phyloP scores from a whole-genome alignment of 192 early-diverging fungal species.

The Mortierella claussenii region DNA sequence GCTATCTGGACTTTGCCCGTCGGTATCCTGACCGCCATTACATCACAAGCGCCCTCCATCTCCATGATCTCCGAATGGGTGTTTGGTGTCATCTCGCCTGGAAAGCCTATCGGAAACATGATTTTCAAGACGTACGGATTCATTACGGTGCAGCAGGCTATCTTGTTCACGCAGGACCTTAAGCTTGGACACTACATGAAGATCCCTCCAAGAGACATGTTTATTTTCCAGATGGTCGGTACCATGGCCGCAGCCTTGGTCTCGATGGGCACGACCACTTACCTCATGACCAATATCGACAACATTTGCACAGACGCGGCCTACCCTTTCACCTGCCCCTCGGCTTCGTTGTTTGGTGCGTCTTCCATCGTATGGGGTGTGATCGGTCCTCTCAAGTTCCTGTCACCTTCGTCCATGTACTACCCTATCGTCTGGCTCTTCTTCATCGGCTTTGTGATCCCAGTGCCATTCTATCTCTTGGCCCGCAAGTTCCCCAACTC shows the following conservation, averaged over 20 bases:
- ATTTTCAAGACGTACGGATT: conserved; percentile 77
- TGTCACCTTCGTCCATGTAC: conserved; percentile 62
- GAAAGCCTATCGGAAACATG: conserved; percentile 70
- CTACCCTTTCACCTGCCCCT: conserved; percentile 75
- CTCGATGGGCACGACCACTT: conserved; percentile 75
- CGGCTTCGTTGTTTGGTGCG: conserved; percentile 69
- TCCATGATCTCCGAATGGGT: conserved; percentile 78
- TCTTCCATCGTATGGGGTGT: conserved; percentile 84
- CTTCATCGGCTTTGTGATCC: conserved; percentile 74
- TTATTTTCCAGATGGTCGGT: conserved; percentile 79
- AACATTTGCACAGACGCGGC: conserved; percentile 69
- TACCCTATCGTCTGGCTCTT: conserved; percentile 61
- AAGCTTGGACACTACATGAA: conserved; percentile 88
- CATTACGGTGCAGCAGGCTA: conserved; percentile 67
- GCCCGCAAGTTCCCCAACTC: conserved; percentile 69
- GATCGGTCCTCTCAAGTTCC: conserved; percentile 76
- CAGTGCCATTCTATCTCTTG: conserved; percentile 76
- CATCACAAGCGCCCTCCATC: conserved; percentile 65
- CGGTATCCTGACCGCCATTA: conserved; percentile 72
- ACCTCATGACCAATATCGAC: conserved; percentile 68
- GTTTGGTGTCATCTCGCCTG: conserved; percentile 71
- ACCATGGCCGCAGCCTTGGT: conserved; percentile 77
- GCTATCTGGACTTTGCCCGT: conserved; percentile 68
- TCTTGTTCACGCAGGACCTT: conserved; percentile 72
- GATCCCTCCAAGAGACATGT: conserved; percentile 83